Evolutionary conservation across 1,139 yeast species (phyloP), one percentile per base, ranked within the genome.

Genomic region (Zygoascus meyerae): DNA sequence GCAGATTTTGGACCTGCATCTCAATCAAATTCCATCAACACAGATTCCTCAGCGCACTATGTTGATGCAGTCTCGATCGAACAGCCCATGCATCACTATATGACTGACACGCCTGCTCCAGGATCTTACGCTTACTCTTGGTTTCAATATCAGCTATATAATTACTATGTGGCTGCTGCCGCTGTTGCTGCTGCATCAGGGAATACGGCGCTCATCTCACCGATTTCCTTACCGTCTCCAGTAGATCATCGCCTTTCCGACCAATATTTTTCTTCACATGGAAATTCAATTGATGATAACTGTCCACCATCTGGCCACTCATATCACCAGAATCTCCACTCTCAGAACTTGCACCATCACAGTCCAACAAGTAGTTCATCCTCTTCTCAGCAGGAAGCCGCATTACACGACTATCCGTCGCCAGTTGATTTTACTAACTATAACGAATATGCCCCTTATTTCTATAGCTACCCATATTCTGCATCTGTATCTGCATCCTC

Each of bases 391-490:
- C 18, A 7, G 11, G 41, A 3, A 3, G 11, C 12, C 5, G 32
- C 44, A 5, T 37, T 17, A n/a, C 33, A 33, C 37, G 36, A 33
- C n/a, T 34, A 40, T 21, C 11, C 31, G 17, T 11, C 35, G n/a
- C 14, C 30, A 5, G 18, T 37, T 5, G 11, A 29, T 18, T 40
- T 12, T 12, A n/a, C 21, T 2, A n/a, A 28, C 15, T 51, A 59
- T 33, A 43, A 55, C 10, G 53, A 53, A 21, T 42, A 50, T 14
- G 50, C 50, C 5, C 45, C 56, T 12, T 40, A 48, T 11, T 17
- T 9, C 12, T 21, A 21, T 21, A 21, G 7, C 26, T 32, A 38
- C 30, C 40, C 48, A 8, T 44, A 52, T 12, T 38, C 42, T n/a
- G 26, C 26, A 21, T 28, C 33, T 30, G 8, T 16, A 3, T 4